Conservation (phyloP, 73 alveolate genomes). For the Tetrahymena elliotti region DNA sequence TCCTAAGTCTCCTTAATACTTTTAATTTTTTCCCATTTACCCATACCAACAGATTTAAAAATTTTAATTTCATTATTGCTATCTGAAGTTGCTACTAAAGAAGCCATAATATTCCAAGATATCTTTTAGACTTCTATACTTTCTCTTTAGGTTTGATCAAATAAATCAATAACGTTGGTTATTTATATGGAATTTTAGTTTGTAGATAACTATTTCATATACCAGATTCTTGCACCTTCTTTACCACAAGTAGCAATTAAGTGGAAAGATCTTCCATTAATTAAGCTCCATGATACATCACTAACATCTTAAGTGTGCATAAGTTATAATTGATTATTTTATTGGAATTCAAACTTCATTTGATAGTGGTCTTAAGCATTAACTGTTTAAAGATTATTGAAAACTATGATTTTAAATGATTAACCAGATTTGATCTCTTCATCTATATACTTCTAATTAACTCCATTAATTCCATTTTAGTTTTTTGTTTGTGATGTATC, state of each 20-base stretch:
- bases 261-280: conserved; percentile 48
- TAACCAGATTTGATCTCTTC: background rate
- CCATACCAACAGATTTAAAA: conserved; percentile 8
- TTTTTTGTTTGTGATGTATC: background rate
- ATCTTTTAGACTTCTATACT: conserved; percentile 38
- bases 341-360: background rate
- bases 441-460: background rate
- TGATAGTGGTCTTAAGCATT: conserved; percentile 9
- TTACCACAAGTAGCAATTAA: conserved; percentile 46
- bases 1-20: background rate
- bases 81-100: conserved; percentile 43
- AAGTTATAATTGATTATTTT: background rate
- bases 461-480: background rate
- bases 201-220: conserved; percentile 12
- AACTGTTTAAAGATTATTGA: background rate
- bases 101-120: conserved; percentile 48
- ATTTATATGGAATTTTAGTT: background rate
- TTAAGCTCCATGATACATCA: conserved; percentile 54
- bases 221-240: conserved; percentile 47
- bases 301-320: conserved; percentile 34
- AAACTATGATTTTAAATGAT: background rate
- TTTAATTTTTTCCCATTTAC: background rate
- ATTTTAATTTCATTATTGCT: conserved; percentile 41
- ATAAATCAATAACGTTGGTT: background rate
- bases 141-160: background rate